These are phyloP conservation scores for Elsinoe ampelina DNA, from an alignment of 2,329 filamentous ascomycete genomes.

Conservation along the genomic window DNA sequence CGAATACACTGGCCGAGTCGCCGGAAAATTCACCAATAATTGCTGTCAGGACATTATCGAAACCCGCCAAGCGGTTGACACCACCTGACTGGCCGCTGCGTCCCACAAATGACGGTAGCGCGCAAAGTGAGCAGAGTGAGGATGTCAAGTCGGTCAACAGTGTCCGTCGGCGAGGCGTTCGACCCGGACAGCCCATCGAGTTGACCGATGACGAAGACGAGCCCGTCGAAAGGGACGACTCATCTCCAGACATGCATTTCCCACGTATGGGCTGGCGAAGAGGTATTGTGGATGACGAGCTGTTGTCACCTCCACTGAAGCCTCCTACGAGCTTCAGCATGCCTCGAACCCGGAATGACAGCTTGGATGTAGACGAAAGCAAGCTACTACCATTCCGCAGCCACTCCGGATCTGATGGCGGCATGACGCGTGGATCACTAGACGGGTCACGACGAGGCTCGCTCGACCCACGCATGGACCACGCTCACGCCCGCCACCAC, in stretches of 20 bases:
- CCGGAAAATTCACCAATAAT: neutral
- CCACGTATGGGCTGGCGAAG: conserved; percentile 12
- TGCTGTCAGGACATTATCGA: neutral
- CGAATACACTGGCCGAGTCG: neutral
- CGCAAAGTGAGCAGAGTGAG: neutral
- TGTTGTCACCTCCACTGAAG: conserved; percentile 13
- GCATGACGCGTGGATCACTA: conserved; percentile 1
- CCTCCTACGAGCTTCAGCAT: neutral
- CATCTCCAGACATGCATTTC: neutral
- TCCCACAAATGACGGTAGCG: neutral
- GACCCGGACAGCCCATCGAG: neutral
- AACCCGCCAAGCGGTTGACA: conserved; percentile 3
- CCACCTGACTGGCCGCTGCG: conserved; percentile 3
- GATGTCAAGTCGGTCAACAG: neutral
- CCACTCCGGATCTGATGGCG: conserved; percentile 4
- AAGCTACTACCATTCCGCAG: conserved; percentile 5
- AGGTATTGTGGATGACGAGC: conserved; percentile 12
- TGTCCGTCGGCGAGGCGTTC: neutral
- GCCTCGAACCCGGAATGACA: neutral
- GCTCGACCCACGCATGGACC: conserved; percentile 9
- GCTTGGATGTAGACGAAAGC: neutral
- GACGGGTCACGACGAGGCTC: conserved; percentile 14
- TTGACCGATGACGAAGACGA: conserved; percentile 7
- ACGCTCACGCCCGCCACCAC: conserved; percentile 10
- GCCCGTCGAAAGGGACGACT: neutral